Conservation (phyloP, 306 rosid genomes). For the Inga oerstediana region DNA sequence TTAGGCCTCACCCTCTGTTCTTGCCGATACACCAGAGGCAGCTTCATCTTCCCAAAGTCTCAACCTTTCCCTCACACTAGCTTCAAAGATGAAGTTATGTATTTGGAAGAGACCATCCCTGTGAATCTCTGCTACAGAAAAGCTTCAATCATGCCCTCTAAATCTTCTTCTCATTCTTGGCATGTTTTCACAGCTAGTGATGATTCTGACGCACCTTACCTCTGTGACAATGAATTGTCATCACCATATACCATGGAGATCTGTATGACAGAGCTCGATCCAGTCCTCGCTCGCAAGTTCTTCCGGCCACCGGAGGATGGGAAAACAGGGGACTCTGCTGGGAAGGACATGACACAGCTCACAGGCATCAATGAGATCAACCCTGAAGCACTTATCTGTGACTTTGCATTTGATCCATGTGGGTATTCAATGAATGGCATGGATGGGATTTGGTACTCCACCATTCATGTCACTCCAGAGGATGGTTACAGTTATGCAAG, state of each 20-base stretch:
- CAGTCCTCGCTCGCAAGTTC: constrained; percentile 65
- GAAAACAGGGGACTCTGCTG: constrained; percentile 65
- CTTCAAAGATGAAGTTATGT: constrained; percentile 83
- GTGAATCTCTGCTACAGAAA: constrained; percentile 63
- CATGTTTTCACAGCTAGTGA: constrained; percentile 79
- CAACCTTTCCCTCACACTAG: constrained; percentile 87
- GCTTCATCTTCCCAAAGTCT: constrained; percentile 80
- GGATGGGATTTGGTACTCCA: constrained; percentile 82
- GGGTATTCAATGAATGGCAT: constrained; percentile 95
- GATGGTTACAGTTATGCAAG: constrained; percentile 98
- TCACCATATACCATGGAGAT: constrained; percentile 69
- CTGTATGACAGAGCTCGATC: constrained; percentile 96
- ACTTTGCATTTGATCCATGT: constrained; percentile 87
- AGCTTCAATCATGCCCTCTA: constrained; percentile 90
- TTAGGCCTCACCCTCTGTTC: constrained; percentile 67
- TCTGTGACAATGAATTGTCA: constrained; percentile 23
- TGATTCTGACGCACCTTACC: constrained; percentile 21
- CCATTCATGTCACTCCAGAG: constrained; percentile 94
- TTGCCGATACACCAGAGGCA: constrained; percentile 86
- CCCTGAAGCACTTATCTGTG: constrained; percentile 72
- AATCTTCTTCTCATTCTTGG: constrained; percentile 78
- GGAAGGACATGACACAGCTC: constrained; percentile 83
- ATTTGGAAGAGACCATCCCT: constrained; percentile 66
- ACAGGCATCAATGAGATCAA: constrained; percentile 76
- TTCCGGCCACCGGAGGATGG: constrained; percentile 54